These are phyloP conservation scores for Debaryomyces psychrophilus DNA, from an alignment of 1,139 yeast genomes.

Conservation along the genomic window DNA sequence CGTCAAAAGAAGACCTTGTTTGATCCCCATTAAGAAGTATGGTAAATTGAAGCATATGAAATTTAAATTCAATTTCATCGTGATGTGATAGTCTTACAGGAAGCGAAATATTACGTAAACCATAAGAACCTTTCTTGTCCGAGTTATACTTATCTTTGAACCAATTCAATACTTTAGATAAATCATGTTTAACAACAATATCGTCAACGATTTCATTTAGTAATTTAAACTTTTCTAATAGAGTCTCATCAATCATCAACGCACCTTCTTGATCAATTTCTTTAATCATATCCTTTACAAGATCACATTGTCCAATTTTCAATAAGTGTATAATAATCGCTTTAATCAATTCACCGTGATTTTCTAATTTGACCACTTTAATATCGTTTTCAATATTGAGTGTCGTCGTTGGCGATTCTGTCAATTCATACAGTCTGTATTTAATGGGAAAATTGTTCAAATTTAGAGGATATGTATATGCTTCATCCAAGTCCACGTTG, in stretches of 20 bases:
- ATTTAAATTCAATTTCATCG: conserved; percentile 54
- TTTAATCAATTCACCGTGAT: conserved; percentile 40
- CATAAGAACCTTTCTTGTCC: not conserved
- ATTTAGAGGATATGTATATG: conserved; percentile 45
- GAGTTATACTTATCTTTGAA: conserved; percentile 30
- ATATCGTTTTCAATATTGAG: conserved; percentile 16
- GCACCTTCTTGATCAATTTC: conserved; percentile 23
- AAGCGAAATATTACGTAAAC: not conserved
- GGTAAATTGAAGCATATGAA: conserved; percentile 63
- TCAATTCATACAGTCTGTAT: conserved; percentile 3
- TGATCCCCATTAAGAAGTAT: conserved; percentile 39
- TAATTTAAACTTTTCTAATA: conserved; percentile 31
- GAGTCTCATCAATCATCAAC: conserved; percentile 26
- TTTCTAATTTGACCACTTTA: conserved; percentile 26
- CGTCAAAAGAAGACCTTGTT: conserved; percentile 14
- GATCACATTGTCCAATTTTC: conserved; percentile 46
- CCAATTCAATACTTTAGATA: conserved; percentile 41
- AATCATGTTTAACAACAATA: conserved; percentile 37
- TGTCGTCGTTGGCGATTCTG: not conserved
- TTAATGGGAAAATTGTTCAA: conserved; percentile 36
- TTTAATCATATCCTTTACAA: conserved; percentile 36
- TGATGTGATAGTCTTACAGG: conserved; percentile 9
- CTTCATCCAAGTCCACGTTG: conserved; percentile 43
- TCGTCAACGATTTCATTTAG: conserved; percentile 43
- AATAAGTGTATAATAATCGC: conserved; percentile 46